Conservation (phyloP, 2,329 filamentous ascomycete genomes). For the Ophiocordyceps camponoti-rufipedis region DNA sequence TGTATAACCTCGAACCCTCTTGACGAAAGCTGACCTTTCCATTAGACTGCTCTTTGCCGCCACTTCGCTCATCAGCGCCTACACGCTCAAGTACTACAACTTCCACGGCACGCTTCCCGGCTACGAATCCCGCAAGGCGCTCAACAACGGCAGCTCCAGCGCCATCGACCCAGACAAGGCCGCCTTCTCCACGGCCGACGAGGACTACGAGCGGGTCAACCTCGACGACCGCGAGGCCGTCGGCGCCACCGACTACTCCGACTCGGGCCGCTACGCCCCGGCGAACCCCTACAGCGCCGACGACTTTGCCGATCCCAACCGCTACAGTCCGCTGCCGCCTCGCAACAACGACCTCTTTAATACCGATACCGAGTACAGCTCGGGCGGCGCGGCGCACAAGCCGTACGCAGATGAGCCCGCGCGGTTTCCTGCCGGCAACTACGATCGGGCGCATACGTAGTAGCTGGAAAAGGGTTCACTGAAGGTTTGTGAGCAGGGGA, state of each 20-base stretch:
- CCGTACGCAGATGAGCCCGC: slow-evolving; percentile 29
- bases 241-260: slow-evolving; percentile 10
- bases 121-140: slow-evolving; percentile 31
- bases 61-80: slow-evolving; percentile 37
- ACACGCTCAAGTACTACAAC: slow-evolving; percentile 42
- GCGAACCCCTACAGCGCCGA: slow-evolving; percentile 19
- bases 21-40: not conserved
- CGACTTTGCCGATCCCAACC: slow-evolving; percentile 20
- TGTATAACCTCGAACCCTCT: slow-evolving; percentile 2
- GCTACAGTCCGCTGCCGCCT: slow-evolving; percentile 19
- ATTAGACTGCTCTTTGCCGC: slow-evolving; percentile 35
- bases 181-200: slow-evolving; percentile 49
- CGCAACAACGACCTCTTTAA: slow-evolving; percentile 27
- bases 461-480: slow-evolving; percentile 1
- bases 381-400: slow-evolving; percentile 19
- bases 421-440: slow-evolving; percentile 38
- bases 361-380: slow-evolving; percentile 28
- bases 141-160: slow-evolving; percentile 15
- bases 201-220: slow-evolving; percentile 44
- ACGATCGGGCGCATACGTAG: slow-evolving; percentile 28
- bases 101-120: slow-evolving; percentile 43
- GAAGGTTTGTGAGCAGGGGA: not conserved
- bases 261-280: slow-evolving; percentile 16
- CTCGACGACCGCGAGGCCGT: slow-evolving; percentile 31
- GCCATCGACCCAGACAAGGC: slow-evolving; percentile 53